Evolutionary conservation across 2,329 filamentous ascomycete genomes (phyloP).

Genomic region (Clarireedia sp.): DNA sequence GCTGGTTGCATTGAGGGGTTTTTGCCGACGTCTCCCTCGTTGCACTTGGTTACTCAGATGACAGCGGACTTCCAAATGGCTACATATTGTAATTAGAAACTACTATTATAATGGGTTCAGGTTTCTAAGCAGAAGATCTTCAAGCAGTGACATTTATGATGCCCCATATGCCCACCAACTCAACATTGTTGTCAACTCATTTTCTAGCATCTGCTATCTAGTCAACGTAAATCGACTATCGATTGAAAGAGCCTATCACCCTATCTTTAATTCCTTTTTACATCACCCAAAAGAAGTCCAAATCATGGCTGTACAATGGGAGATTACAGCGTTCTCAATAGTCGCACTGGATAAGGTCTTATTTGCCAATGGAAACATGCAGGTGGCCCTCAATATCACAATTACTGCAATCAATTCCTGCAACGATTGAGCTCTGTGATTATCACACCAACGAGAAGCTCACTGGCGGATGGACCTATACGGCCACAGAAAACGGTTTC

Average conservation of each 20-base stretch:
- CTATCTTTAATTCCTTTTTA: background rate
- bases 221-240: background rate
- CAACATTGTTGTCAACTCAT: background rate
- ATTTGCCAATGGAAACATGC: background rate
- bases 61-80: too few species aligned
- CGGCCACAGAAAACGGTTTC: background rate
- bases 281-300: background rate
- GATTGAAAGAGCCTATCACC: background rate
- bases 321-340: background rate
- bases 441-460: background rate
- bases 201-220: background rate
- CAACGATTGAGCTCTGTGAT: background rate
- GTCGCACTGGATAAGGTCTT: background rate
- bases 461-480: background rate
- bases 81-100: too few species aligned
- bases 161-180: too few species aligned
- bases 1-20: too few species aligned
- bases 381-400: background rate
- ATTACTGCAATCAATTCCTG: slow-evolving; percentile 2
- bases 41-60: too few species aligned
- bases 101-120: too few species aligned
- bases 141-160: too few species aligned
- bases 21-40: too few species aligned
- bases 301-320: slow-evolving; percentile 3
- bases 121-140: too few species aligned